Base-by-base conservation (phyloP, 495 filamentous ascomycete genomes). In the Haplographium delicatum region DNA sequence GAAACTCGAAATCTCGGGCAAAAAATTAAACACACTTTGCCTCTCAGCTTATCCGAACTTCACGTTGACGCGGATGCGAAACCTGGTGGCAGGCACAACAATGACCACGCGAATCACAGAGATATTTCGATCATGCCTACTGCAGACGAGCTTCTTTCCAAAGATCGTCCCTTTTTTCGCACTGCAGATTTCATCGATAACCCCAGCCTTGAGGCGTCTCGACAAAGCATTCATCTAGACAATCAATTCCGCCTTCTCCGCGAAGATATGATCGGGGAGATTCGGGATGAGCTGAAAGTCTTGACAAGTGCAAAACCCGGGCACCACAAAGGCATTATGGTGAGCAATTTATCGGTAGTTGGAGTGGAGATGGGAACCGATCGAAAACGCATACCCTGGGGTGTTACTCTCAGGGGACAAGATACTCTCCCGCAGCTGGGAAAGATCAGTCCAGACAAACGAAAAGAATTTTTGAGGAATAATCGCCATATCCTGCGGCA, bases 181-280 rank as follows among this genome's bases (percentile, higher is more conserved):
- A 72, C 61, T 8, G 73, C 69, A 2, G 64, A 68, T 0, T 72
- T 68, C 9, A 63, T 78, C 1, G 42, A 61, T 5, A 66, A 70
- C 1, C 53, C 73, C 0, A 16, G 33, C 20, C 18, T 38, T 7
- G 28, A 11, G 2, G 6, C 31, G 5, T 37, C 25, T 5, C 39
- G 40, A 24, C 37, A 10, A 4, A 62, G 60, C 0, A 64, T 69
- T 0, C 83, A 89, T 61, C 53, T 87, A 0, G 87, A 89, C 59
- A 89, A 88, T 56, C 85, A 91, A 47, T 94, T 89, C 56, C 84
- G 88, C 0, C 75, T 91, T 1, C 65, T 88, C 2, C 67, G 88
- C 4, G 85, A 91, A 53, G 87, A 91, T 49, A 81, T 90, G 76
- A 64, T 89, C 0, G 74, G 67, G 0, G 84, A 84, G 44, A 63